These are phyloP conservation scores for Aspergillus carlsbadensis DNA, from an alignment of 495 filamentous ascomycete genomes.

Conservation along the genomic window DNA sequence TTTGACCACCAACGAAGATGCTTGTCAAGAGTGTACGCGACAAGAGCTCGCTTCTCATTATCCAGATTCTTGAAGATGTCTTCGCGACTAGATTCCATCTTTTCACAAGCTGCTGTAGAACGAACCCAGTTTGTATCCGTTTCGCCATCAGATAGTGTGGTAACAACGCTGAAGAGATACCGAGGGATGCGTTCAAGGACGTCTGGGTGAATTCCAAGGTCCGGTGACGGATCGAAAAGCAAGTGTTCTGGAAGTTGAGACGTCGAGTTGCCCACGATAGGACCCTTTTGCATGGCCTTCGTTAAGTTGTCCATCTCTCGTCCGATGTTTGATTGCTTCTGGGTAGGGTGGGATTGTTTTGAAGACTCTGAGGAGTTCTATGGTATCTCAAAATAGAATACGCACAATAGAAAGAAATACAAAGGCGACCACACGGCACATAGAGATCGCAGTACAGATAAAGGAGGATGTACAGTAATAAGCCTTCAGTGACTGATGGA, in stretches of 20 bases:
- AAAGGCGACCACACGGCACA: too few species aligned
- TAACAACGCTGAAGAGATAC: conserved; percentile 14
- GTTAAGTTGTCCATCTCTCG: too few species aligned
- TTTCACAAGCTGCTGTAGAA: conserved; percentile 8
- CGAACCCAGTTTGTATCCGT: conserved; percentile 20
- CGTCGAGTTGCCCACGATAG: too few species aligned
- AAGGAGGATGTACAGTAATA: too few species aligned
- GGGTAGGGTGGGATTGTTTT: too few species aligned
- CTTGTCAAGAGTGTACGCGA: conserved; percentile 7
- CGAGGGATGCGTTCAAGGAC: conserved; percentile 9
- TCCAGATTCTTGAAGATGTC: conserved; percentile 20
- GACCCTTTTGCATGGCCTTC: too few species aligned
- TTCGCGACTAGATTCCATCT: background rate
- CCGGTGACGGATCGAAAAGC: background rate
- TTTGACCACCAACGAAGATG: background rate
- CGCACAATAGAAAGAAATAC: too few species aligned
- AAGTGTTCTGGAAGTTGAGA: background rate
- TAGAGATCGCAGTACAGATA: too few species aligned
- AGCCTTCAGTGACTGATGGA: too few species aligned
- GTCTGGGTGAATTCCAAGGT: background rate
- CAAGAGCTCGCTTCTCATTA: conserved; percentile 8
- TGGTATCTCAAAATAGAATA: too few species aligned
- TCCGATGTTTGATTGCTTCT: too few species aligned
- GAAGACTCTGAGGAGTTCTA: too few species aligned
- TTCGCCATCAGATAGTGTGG: conserved; percentile 12